phyloP scores from a whole-genome alignment of 805 yeast species.

The Yamadazyma sp. region DNA sequence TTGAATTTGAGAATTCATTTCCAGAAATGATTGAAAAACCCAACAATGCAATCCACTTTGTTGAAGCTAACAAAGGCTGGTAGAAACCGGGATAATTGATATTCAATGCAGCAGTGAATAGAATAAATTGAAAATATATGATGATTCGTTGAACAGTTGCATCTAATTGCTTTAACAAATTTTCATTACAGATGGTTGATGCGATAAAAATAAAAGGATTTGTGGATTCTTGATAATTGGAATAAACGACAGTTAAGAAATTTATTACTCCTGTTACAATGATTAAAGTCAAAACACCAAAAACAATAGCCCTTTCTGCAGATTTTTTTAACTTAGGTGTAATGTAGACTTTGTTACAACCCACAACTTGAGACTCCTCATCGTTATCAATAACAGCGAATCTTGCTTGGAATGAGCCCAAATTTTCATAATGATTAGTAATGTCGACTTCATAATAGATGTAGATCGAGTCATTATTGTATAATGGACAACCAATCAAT shows the following conservation, averaged over 20 bases:
- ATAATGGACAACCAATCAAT: slow-evolving; percentile 33
- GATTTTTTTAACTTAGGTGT: slow-evolving; percentile 42
- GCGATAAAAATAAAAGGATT: slow-evolving; percentile 51
- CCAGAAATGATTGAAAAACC: slow-evolving; percentile 23
- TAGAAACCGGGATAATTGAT: slow-evolving; percentile 61
- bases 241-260: slow-evolving; percentile 37
- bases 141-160: slow-evolving; percentile 51
- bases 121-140: slow-evolving; percentile 56
- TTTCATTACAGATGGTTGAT: slow-evolving; percentile 57
- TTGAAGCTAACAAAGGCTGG: slow-evolving; percentile 49
- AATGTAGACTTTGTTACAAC: slow-evolving; percentile 46
- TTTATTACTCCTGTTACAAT: slow-evolving; percentile 41
- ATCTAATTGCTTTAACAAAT: slow-evolving; percentile 52
- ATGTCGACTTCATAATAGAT: slow-evolving; percentile 39
- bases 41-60: slow-evolving; percentile 58
- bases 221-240: slow-evolving; percentile 59
- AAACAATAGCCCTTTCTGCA: slow-evolving; percentile 33
- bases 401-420: slow-evolving; percentile 45
- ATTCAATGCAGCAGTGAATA: slow-evolving; percentile 53
- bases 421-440: slow-evolving; percentile 32
- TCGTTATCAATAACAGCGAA: slow-evolving; percentile 43
- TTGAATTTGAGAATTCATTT: slow-evolving; percentile 9
- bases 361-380: slow-evolving; percentile 32
- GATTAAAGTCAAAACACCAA: slow-evolving; percentile 37
- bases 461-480: slow-evolving; percentile 33